Evolutionary conservation across 257 asterid genomes (phyloP), one percentile per base, ranked within the genome.

Genomic region (Nicotiana undulata): DNA sequence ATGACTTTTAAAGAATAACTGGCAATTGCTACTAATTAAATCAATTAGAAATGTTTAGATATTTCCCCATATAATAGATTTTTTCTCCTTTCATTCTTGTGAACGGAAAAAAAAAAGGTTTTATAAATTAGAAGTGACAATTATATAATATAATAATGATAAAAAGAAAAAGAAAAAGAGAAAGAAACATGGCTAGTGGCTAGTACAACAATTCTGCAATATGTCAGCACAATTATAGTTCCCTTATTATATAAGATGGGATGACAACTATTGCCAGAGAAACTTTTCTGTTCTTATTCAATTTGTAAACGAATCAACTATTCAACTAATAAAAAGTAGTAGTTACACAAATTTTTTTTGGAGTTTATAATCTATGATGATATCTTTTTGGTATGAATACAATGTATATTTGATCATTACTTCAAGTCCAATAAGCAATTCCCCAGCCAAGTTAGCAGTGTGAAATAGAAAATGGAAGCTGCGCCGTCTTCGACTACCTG

Each of bases 301-400:
- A 49, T 26, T 74, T 6, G 61, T 49, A 49, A 74, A 74, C 51
- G 79, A 74, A 74, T 74, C 78, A 74, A 72, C 78, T 72, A 70
- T 70, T 70, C 56, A 68, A 68, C 78, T 46, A 72, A 1, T 72
- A 72, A 72, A 7, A 68, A 46, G 8, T 46, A 46, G 8, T 46
- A 49, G 24, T 15, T 0, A 49, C 61, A 24, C 49, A 6, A 32
- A n/a, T n/a, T 26, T 26, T 1, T 24, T 0, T 26, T 44, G 18
- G 29, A 18, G 5, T 67, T n/a, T 2, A 6, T 15, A 13, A 51
- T 51, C 56, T 51, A 13, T 51, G 56, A 13, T 51, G 56, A 51
- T 0, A 13, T 13, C 7, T 22, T 46, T 51, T 51, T 15, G 56
- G 61, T 74, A 74, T 74, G 78, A 49, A 49, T 8, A 46, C 37